Percentiles rank a stretch among this genome's conserved stretches.
Conservation (phyloP, 768 basidiomycete genomes). For the Lentinula aciculospora region DNA sequence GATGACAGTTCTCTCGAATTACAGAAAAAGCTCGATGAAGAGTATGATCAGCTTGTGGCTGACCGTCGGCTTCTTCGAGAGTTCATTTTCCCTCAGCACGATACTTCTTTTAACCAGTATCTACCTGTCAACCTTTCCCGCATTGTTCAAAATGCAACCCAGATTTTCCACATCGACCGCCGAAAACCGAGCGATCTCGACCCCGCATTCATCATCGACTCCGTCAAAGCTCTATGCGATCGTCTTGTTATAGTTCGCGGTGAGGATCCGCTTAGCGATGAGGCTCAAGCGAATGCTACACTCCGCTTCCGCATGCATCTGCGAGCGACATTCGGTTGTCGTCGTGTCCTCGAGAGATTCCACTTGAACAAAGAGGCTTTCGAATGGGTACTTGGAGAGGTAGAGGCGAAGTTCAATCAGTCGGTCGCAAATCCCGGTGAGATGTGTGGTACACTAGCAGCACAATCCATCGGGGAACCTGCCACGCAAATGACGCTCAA, state of each 20-base stretch:
- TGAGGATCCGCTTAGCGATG: conserved; percentile 62
- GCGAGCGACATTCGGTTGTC: conserved; percentile 80
- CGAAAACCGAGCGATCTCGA: conserved; percentile 92
- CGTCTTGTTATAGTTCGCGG: conserved; percentile 88
- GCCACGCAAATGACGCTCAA: conserved; percentile 99
- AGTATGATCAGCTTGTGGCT: conserved; percentile 54
- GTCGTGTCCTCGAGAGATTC: conserved; percentile 82
- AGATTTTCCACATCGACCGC: conserved; percentile 95
- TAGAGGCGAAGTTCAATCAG: conserved; percentile 94
- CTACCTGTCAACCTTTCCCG: conserved; percentile 95
- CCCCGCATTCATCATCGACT: conserved; percentile 80
- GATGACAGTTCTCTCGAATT: conserved; percentile 71
- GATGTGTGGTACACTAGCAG: conserved; percentile 98
- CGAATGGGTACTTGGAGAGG: conserved; percentile 96
- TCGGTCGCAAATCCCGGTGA: conserved; percentile 91
- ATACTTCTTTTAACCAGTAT: conserved; percentile 70
- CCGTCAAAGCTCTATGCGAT: conserved; percentile 66
- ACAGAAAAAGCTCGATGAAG: conserved; percentile 62
- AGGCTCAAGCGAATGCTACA: conserved; percentile 86
- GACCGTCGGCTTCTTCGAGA: conserved; percentile 77
- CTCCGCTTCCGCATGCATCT: conserved; percentile 92
- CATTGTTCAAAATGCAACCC: conserved; percentile 90
- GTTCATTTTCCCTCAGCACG: conserved; percentile 78
- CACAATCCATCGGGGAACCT: conserved; percentile 98
- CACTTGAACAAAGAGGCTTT: conserved; percentile 92